These are phyloP conservation scores for Nakaseomyces delphensis DNA, from an alignment of 1,139 yeast species.

Conservation along the genomic window DNA sequence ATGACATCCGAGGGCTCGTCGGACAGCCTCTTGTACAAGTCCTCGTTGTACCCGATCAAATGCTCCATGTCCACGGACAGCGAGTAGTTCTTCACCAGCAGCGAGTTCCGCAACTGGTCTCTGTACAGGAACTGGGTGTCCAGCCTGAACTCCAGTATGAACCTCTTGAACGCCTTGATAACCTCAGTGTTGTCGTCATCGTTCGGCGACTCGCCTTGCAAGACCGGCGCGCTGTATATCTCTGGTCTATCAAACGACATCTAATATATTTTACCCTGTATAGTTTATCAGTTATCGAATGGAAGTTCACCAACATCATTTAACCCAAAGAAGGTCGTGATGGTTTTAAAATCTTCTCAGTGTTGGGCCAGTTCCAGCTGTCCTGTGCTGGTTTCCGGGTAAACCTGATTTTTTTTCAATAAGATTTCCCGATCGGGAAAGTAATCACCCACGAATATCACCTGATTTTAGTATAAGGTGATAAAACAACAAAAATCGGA, in stretches of 20 bases:
- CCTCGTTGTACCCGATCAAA: constrained; percentile 80
- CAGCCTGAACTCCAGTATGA: constrained; percentile 77
- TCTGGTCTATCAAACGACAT: constrained; percentile 72
- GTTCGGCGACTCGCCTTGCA: constrained; percentile 61
- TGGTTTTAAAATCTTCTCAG: too few species aligned
- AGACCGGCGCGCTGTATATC: constrained; percentile 73
- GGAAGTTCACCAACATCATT: too few species aligned
- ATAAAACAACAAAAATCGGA: too few species aligned
- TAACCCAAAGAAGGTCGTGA: not conserved
- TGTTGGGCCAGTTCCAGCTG: too few species aligned
- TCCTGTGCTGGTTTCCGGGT: too few species aligned
- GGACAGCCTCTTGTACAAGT: constrained; percentile 68
- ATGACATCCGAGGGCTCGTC: constrained; percentile 88
- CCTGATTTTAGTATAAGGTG: too few species aligned
- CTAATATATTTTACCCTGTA: not conserved
- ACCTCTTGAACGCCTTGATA: constrained; percentile 69
- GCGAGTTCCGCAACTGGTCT: constrained; percentile 83
- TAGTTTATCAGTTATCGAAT: not conserved
- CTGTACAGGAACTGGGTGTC: constrained; percentile 80
- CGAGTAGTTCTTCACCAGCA: constrained; percentile 65
- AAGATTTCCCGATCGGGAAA: too few species aligned
- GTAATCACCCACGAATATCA: too few species aligned
- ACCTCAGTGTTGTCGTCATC: constrained; percentile 66
- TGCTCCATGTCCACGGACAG: constrained; percentile 78
- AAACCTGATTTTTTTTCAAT: too few species aligned